Base-by-base conservation (phyloP, 768 basidiomycete species). In the Tylopilus rubrobrunneus region DNA sequence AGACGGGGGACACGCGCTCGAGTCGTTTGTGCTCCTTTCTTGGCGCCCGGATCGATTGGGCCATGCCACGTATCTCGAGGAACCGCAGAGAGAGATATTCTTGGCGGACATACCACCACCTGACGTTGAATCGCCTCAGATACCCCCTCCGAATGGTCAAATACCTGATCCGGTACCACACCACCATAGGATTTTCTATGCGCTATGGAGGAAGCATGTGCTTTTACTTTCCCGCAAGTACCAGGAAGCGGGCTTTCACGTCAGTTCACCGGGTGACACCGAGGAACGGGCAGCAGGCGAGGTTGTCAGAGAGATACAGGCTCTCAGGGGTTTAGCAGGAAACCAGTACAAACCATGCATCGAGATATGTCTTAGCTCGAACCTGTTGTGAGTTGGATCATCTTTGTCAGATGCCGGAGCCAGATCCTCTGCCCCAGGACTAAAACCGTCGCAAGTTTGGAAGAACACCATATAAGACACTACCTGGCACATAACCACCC, bases 301-400 rank as follows among this genome's bases (percentile, higher is more conserved):
- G 33, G 69, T 68, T 10, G 44, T 31, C 29, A 59, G 36, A 9
- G 69, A 67, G 45, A 59, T 67, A 43, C 55, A 63, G 28, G 42
- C 48, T 14, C 55, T 66, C 3, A 53, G 57, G 37, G 28, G 47
- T 3, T 47, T 62, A n/a, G 45, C 54, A 5, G 56, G 48, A 3
- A 56, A 55, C 14, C 58, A 62, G 25, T 77, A 81, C 36, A 79
- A 79, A 41, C 78, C 75, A 21, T 82, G 82, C 63, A 79, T 92
- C 39, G 91, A 93, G 68, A 85, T 93, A 41, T 93, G 91, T 65
- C 76, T 93, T 28, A 85, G 78, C 17, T 92, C 90, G 1, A 92
- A 92, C 68, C 63, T 92, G 11, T 57, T 90, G 83, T 87, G 64
- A 49, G 85, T 71, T 11, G 2, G n/a, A 14, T n/a, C 37, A 7